Percentiles rank a stretch among this genome's conserved stretches.
These are phyloP conservation scores for Rhytidhysteron rufulum DNA, from an alignment of 2,329 filamentous ascomycete genomes.

Conservation along the genomic window DNA sequence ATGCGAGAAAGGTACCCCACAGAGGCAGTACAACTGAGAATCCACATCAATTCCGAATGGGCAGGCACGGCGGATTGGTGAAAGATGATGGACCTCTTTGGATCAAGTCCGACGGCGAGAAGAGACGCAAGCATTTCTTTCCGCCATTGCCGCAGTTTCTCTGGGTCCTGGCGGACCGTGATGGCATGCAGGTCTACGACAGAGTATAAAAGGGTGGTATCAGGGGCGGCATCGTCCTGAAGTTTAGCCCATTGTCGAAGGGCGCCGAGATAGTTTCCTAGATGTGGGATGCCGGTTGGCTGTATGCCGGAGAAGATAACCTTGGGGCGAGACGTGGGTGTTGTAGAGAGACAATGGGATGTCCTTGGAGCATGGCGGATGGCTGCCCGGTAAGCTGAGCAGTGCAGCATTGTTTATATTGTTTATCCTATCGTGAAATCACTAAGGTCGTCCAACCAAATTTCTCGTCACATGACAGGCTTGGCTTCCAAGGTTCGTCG, in stretches of 20 bases:
- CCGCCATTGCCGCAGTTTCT: slow-evolving; percentile 60
- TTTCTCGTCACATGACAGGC: not conserved
- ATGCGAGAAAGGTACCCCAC: slow-evolving; percentile 95
- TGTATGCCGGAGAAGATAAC: slow-evolving; percentile 92
- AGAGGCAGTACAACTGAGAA: slow-evolving; percentile 84
- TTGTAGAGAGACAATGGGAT: not conserved
- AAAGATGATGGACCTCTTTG: slow-evolving; percentile 73
- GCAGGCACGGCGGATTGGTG: slow-evolving; percentile 73
- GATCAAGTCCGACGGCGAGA: slow-evolving; percentile 79
- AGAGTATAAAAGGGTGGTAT: slow-evolving; percentile 70
- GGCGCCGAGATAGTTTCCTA: slow-evolving; percentile 94
- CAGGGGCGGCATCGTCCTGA: slow-evolving; percentile 59
- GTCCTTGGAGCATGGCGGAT: not conserved
- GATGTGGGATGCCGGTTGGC: slow-evolving; percentile 87
- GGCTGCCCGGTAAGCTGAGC: not conserved
- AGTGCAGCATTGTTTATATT: not conserved
- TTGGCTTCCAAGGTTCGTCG: slow-evolving; percentile 1
- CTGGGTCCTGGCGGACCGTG: slow-evolving; percentile 64
- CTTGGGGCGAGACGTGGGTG: slow-evolving; percentile 2
- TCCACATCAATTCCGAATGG: slow-evolving; percentile 95
- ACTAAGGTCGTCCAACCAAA: not conserved
- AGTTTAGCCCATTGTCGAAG: slow-evolving; percentile 80
- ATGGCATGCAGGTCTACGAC: slow-evolving; percentile 94
- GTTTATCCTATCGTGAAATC: not conserved
- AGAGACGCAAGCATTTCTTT: slow-evolving; percentile 75